Evolutionary conservation across 805 yeast genomes (phyloP).

Genomic region (Candida anglica): DNA sequence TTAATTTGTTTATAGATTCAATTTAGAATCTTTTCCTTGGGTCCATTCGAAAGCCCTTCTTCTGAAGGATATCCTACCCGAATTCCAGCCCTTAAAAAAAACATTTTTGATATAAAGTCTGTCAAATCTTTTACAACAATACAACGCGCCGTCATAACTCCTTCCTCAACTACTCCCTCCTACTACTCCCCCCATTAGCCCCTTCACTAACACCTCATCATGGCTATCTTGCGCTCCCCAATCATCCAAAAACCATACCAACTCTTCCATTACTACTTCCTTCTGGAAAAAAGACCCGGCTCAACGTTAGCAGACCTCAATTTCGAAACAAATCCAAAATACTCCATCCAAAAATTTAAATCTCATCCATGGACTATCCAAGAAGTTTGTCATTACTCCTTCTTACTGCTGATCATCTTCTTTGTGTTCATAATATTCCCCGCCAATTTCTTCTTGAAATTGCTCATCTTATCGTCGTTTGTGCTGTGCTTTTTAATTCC

Average conservation of each 20-base stretch:
- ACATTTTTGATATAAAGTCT: too few relatives aligned
- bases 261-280: slow-evolving; percentile 47
- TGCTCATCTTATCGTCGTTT: slow-evolving; percentile 39
- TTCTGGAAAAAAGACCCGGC: slow-evolving; percentile 49
- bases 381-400: slow-evolving; percentile 52
- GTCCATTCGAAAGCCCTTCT: too few relatives aligned
- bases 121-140: too few relatives aligned
- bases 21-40: too few relatives aligned
- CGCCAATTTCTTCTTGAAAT: slow-evolving; percentile 41
- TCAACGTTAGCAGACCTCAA: slow-evolving; percentile 48
- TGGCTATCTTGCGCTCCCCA: slow-evolving; percentile 14
- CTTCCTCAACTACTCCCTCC: too few relatives aligned
- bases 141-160: too few relatives aligned
- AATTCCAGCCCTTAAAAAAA: too few relatives aligned
- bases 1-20: too few relatives aligned
- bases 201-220: too few relatives aligned
- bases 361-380: slow-evolving; percentile 37
- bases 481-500: slow-evolving; percentile 59
- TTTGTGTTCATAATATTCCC: slow-evolving; percentile 61
- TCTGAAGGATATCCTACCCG: too few relatives aligned
- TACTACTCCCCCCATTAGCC: too few relatives aligned
- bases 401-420: slow-evolving; percentile 48
- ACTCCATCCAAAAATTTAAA: slow-evolving; percentile 38
- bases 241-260: slow-evolving; percentile 35
- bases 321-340: slow-evolving; percentile 43